A percentile compares a stretch with the other conserved stretches of the same genome.
Evolutionary conservation across 2,329 filamentous ascomycete genomes (phyloP).

Genomic region (Beauveria scarabaeidicola): DNA sequence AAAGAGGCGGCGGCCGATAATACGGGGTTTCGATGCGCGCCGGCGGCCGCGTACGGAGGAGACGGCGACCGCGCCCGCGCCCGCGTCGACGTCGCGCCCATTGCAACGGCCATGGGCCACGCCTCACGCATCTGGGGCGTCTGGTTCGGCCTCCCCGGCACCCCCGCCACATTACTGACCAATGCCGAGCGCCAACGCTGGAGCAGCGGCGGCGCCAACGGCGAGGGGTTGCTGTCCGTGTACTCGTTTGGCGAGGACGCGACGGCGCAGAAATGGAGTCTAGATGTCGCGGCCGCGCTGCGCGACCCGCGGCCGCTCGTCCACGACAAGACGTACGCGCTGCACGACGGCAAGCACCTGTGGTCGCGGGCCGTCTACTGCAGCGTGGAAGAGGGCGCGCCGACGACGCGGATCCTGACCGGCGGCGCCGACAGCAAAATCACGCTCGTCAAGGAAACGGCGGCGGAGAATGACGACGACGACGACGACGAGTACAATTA

Average conservation of each 20-base stretch:
- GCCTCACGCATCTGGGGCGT: constrained; percentile 84
- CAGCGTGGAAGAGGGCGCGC: constrained; percentile 18
- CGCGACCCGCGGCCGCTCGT: constrained; percentile 26
- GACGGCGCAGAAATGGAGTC: constrained; percentile 63
- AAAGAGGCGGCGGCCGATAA: constrained; percentile 37
- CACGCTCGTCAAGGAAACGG: constrained; percentile 33
- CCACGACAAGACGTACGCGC: constrained; percentile 47
- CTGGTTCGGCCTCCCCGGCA: constrained; percentile 44
- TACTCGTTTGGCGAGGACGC: constrained; percentile 83
- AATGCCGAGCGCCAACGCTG: background rate
- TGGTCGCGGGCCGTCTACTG: constrained; percentile 58
- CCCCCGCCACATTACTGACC: background rate
- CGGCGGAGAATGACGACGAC: background rate
- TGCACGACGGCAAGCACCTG: constrained; percentile 82
- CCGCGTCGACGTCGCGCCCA: constrained; percentile 26
- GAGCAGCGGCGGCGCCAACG: constrained; percentile 13
- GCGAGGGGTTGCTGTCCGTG: constrained; percentile 35
- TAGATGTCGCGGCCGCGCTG: constrained; percentile 22
- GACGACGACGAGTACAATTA: background rate
- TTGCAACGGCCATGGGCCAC: constrained; percentile 79
- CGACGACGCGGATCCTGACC: constrained; percentile 47
- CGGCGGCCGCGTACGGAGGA: constrained; percentile 18
- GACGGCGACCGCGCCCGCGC: constrained; percentile 9
- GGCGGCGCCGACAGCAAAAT: constrained; percentile 80
- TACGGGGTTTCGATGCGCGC: constrained; percentile 51